Evolutionary conservation across 257 asterid genomes (phyloP).

Genomic region (Gentiana macrophylla): DNA sequence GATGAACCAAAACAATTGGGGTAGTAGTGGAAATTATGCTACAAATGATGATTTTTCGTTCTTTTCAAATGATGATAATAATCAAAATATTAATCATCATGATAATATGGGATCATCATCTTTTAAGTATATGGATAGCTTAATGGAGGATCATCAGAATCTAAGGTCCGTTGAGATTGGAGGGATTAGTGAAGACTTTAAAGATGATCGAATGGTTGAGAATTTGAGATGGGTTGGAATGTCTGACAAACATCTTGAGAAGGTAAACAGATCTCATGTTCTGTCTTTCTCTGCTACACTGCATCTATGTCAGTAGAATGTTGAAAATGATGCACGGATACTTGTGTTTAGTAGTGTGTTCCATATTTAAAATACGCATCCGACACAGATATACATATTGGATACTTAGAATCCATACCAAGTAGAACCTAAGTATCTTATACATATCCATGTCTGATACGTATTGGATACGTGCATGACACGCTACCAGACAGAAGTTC

Average conservation of each 20-base stretch:
- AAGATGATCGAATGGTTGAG: slow-evolving; percentile 45
- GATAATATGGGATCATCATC: slow-evolving; percentile 3
- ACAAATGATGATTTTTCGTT: slow-evolving; percentile 56
- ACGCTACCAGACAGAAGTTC: too few relatives aligned
- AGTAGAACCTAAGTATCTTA: too few relatives aligned
- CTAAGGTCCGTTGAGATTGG: slow-evolving; percentile 35
- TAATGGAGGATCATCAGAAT: slow-evolving; percentile 25
- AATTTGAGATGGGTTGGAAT: slow-evolving; percentile 39
- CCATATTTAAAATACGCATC: not conserved
- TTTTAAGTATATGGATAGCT: slow-evolving; percentile 19
- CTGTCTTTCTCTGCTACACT: not conserved
- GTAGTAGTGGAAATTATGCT: slow-evolving; percentile 26
- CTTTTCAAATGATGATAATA: slow-evolving; percentile 27
- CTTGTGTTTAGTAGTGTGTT: not conserved
- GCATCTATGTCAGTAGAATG: too few relatives aligned
- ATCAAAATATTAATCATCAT: slow-evolving; percentile 27
- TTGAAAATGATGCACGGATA: not conserved
- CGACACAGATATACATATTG: too few relatives aligned
- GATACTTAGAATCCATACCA: not conserved
- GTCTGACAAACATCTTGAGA: slow-evolving; percentile 31
- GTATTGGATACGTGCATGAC: too few relatives aligned
- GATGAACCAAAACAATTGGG: slow-evolving; percentile 38
- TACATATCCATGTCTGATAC: too few relatives aligned
- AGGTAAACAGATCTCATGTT: slow-evolving; percentile 14
- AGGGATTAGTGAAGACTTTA: slow-evolving; percentile 34